These are phyloP conservation scores for Suillus placidus DNA, from an alignment of 768 basidiomycete genomes.

Conservation along the genomic window DNA sequence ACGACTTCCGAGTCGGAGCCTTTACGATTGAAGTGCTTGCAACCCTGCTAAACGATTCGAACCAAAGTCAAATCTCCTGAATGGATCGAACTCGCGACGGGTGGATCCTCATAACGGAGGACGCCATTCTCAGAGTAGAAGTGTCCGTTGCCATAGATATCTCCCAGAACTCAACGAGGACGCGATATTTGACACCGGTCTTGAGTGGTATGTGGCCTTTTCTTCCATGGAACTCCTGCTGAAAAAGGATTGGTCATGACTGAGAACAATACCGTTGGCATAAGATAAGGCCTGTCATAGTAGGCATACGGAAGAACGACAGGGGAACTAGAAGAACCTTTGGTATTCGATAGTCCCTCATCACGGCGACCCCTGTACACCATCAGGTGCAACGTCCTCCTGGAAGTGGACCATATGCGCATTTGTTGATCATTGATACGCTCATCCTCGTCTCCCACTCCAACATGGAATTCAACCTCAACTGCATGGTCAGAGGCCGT, in stretches of 20 bases:
- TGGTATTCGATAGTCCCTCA: not conserved
- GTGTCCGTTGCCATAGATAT: slow-evolving; percentile 68
- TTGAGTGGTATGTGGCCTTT: slow-evolving; percentile 55
- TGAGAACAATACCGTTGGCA: not conserved
- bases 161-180: slow-evolving; percentile 72
- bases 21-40: slow-evolving; percentile 73
- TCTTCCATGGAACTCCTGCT: slow-evolving; percentile 68
- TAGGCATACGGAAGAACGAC: not conserved
- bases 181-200: slow-evolving; percentile 54
- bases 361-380: not conserved
- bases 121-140: slow-evolving; percentile 72
- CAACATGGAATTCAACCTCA: not conserved
- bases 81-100: slow-evolving; percentile 26
- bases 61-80: not conserved
- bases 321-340: not conserved
- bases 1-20: slow-evolving; percentile 71
- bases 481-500: not conserved
- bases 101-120: slow-evolving; percentile 38
- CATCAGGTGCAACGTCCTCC: not conserved
- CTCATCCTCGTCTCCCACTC: not conserved
- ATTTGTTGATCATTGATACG: not conserved
- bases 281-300: not conserved
- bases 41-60: slow-evolving; percentile 43
- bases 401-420: not conserved
- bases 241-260: slow-evolving; percentile 62